Evolutionary conservation across 2,329 filamentous ascomycete genomes (phyloP), one percentile per base, ranked within the genome.

Genomic region (Penicillium sp.): DNA sequence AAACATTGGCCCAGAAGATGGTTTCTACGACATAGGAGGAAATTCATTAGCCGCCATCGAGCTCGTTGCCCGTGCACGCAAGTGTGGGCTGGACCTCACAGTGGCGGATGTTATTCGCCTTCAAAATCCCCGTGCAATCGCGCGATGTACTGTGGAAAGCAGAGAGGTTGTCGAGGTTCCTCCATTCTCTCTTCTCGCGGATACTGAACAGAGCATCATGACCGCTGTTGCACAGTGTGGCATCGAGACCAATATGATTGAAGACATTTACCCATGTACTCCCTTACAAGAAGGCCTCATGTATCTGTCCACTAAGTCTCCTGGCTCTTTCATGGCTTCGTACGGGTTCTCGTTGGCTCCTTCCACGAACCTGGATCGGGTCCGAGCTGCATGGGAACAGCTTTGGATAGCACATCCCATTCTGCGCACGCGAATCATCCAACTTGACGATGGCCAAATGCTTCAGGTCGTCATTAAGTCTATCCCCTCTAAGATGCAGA

Each of bases 201-300:
- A 52, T 36, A 13, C 18, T 9, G 34, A 39, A 34, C 18, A 39
- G 11, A 41, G 18, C 32, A 7, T 55, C 26, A 32, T 16, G 3
- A 10, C 19, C 35, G 45, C 46, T 2, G 45, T 27, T 4, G 14
- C 1, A n/a, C 46, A 58, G 18, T 59, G 55, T 36, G 29, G 36
- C 11, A 7, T 57, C 13, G 35, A 41, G 10, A 23, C 16, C 66
- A 30, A n/a, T 11, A 46, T 58, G 13, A 62, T 74, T 10, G 68
- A 73, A 48, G 73, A 76, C 48, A 63, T 67, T 2, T 74, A 74
- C 47, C 73, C 73, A 0, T 69, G 65, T 9, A 76, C 70, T 9
- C 63, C 73, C 3, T 60, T 76, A 0, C 74, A 77, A 54, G 72
- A 75, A 59, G 74, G 71, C 6, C 64, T 52, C 10, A 47, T 52